Evolutionary conservation across 805 yeast genomes (phyloP), one percentile per base, ranked within the genome.

Genomic region (Lachancea lanzarotensis): DNA sequence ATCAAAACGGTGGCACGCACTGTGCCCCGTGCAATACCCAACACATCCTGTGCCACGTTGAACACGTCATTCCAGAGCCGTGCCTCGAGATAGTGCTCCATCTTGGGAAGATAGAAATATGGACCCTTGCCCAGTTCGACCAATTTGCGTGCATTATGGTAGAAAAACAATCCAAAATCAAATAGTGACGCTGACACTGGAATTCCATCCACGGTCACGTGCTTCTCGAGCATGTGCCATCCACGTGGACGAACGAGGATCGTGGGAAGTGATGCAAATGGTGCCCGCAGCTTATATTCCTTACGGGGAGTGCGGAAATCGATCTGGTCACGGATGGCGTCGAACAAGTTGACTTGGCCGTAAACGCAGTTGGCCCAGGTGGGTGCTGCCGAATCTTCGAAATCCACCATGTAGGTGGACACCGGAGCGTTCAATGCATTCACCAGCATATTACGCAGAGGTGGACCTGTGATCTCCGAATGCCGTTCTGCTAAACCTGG

Each of bases 191-290:
- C 93, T 47, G 82, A 73, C 38, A 84, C 79, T 42, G 90, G 88
- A 65, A 81, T 86, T 47, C 81, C 84, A 60, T 82, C 90, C 47
- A 84, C 77, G 41, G 72, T 57, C 39, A 84, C 71, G 59, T 84
- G 95, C 62, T 75, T 74, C 62, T 84, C 95, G 30, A 71, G 79
- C 76, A 84, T 74, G 64, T 84, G 95, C 90, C 91, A 84, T 41
- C 95, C 93, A 71, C 95, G 76, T 60, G 95, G 95, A 71, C 95
- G 78, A 45, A 84, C 89, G 62, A 84, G 82, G 62, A 84, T 68
- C 36, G 89, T 84, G 49, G 91, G 91, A 42, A 82, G 50, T 17
- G 60, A 42, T 3, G 50, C 43, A 35, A 62, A 52, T 2, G 50
- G 71, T 59, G 81, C 81, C 74, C 73, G 45, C 72, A 75, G 70